Evolutionary conservation across 2,329 filamentous ascomycete genomes (phyloP), one percentile per base, ranked within the genome.

Genomic region (Epichloe bromicola): DNA sequence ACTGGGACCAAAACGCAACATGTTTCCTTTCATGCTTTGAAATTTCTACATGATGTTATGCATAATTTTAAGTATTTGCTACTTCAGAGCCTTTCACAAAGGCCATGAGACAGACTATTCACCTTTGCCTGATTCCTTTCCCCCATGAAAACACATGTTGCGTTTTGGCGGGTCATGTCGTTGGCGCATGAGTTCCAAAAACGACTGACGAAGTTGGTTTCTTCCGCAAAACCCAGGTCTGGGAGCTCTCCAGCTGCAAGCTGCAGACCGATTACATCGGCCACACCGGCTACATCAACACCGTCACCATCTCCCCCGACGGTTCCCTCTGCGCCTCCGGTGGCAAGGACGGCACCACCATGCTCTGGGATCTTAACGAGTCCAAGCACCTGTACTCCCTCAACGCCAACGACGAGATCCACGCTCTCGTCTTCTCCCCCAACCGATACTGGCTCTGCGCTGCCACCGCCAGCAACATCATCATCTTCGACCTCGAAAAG

Each of bases 361-460:
- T 97, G 93, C 88, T 98, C 66, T 98, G 93, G 93, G 93, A 97
- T 74, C 84, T 98, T 67, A 98, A 98, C 83, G 93, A 98, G 86
- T 96, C 90, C 73, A 98, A 98, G 88, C 93, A 98, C 82, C 86
- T 98, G 68, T 98, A 98, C 87, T 97, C 91, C 60, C 88, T 98
- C 70, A 93, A 90, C 76, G 93, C 93, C 72, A 93, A 91, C 75
- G 91, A 98, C 74, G 93, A 97, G 85, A 98, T 98, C 82, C 93
- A 98, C 80, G 91, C 93, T 64, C 91, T 98, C 63, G 93, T 97
- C 74, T 98, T 98, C 88, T 97, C 93, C 60, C 93, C 93, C 70
- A 98, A 98, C 88, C 86, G 93, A 74, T 98, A 98, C 88, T 98
- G 93, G 93, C 85, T 98, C 65, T 98, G 93, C 83, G 93, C 93